These are phyloP conservation scores for Colletotrichum cereale DNA, from an alignment of 2,329 filamentous ascomycete genomes.

Conservation along the genomic window DNA sequence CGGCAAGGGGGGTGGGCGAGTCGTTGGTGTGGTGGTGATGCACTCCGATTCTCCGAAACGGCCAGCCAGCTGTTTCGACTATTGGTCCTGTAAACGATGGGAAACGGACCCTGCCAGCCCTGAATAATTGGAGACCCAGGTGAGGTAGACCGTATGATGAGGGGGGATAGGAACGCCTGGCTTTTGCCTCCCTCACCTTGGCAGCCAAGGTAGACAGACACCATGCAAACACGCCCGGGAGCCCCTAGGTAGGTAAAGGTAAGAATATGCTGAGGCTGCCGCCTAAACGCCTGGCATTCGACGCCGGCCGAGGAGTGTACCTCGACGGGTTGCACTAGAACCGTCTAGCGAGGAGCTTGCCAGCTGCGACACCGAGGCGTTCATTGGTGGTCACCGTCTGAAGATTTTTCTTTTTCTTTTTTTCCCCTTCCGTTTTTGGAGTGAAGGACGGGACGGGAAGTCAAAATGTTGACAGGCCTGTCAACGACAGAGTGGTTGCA, in stretches of 20 bases:
- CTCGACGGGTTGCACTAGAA: neutral
- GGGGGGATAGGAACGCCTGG: neutral
- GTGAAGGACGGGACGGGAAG: neutral
- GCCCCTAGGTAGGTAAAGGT: no score
- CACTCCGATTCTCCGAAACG: neutral
- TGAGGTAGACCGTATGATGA: no score
- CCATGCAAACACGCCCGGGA: neutral
- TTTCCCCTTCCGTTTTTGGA: neutral
- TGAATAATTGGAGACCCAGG: conserved; percentile 13
- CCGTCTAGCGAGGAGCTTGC: neutral
- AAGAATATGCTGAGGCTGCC: neutral
- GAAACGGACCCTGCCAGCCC: conserved; percentile 8
- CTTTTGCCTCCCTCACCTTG: no score
- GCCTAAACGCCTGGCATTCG: neutral
- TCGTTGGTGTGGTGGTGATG: neutral
- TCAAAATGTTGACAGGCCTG: conserved; percentile 13
- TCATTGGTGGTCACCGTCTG: neutral
- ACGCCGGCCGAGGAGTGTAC: neutral
- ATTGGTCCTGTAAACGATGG: neutral
- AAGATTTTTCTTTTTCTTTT: neutral
- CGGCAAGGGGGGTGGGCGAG: neutral
- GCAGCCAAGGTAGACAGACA: no score
- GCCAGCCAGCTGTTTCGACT: neutral
- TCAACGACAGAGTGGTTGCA: conserved; percentile 4
- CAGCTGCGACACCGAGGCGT: neutral